Evolutionary conservation across 139 green algal species (phyloP).

Genomic region (Chara braunii): DNA sequence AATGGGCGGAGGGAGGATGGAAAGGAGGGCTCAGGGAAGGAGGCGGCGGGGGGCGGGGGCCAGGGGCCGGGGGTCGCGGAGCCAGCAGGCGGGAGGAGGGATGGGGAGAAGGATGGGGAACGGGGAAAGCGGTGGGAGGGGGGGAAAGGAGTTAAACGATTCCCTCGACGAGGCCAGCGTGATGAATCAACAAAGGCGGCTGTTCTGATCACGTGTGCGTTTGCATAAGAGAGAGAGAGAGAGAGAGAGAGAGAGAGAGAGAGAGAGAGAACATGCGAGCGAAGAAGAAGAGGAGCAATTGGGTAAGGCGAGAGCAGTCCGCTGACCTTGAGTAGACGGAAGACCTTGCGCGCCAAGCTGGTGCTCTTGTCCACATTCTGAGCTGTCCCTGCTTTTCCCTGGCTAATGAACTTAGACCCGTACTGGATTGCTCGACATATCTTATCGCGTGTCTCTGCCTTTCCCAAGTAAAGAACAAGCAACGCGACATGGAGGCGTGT

Average conservation of each 20-base stretch:
- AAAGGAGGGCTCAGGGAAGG: neutral
- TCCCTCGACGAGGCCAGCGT: too few relatives aligned
- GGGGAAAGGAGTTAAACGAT: too few relatives aligned
- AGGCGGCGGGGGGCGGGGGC: too few relatives aligned
- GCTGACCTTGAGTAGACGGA: constrained; percentile 26
- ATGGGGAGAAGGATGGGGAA: too few relatives aligned
- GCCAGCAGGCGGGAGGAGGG: too few relatives aligned
- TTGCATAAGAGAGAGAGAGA: too few relatives aligned
- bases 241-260: neutral
- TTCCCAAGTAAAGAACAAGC: constrained; percentile 34
- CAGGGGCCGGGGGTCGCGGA: too few relatives aligned
- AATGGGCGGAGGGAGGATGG: neutral
- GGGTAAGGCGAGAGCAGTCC: neutral
- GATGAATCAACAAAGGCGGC: too few relatives aligned
- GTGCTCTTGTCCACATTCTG: constrained; percentile 26
- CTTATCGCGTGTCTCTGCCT: constrained; percentile 35
- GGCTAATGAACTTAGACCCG: constrained; percentile 23
- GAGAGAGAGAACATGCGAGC: neutral
- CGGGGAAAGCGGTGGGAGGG: too few relatives aligned
- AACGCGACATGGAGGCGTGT: constrained; percentile 11
- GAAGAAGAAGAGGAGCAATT: neutral
- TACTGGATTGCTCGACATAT: constrained; percentile 37
- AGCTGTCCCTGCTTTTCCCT: constrained; percentile 17
- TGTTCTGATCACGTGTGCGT: too few relatives aligned
- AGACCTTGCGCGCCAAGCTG: constrained; percentile 31